A percentile compares a stretch with the other conserved stretches of the same genome.
These are phyloP conservation scores for Vicia villosa DNA, from an alignment of 306 rosid species.

Conservation along the genomic window DNA sequence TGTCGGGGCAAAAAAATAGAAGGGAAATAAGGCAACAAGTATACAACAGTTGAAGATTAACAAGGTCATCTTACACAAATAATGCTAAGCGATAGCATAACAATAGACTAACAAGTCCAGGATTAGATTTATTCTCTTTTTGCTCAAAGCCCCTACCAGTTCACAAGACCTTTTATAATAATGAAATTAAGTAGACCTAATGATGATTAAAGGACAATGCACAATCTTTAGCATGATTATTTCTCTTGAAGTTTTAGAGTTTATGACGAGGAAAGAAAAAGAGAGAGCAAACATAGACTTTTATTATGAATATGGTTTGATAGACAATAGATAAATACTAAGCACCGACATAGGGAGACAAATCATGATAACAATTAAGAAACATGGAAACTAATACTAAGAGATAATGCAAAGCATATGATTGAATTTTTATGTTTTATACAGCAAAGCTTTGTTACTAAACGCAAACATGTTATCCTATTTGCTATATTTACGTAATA, in stretches of 20 bases:
- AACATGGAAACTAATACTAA: neutral
- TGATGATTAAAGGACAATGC: conserved; percentile 20
- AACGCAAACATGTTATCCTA: neutral
- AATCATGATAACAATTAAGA: neutral
- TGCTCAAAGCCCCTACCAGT: conserved; percentile 21
- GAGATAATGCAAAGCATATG: neutral
- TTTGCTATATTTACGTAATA: neutral
- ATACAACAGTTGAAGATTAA: conserved; percentile 21
- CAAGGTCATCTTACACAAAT: conserved; percentile 25
- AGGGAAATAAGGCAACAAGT: conserved; percentile 37
- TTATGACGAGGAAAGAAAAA: neutral
- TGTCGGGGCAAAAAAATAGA: conserved; percentile 46
- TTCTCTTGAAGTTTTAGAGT: neutral
- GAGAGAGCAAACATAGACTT: conserved; percentile 12
- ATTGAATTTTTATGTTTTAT: neutral
- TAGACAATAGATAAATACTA: neutral
- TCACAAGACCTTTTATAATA: conserved; percentile 21
- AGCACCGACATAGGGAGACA: neutral
- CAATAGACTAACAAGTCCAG: conserved; percentile 26
- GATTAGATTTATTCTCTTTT: conserved; percentile 26
- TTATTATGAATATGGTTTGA: neutral
- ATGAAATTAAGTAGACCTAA: conserved; percentile 19
- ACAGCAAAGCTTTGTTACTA: neutral
- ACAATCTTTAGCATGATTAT: conserved; percentile 17
- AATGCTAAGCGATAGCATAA: neutral